A percentile compares a stretch with the other conserved stretches of the same genome.
Conservation (phyloP, 371 early-diverging fungal species). For the Choanephora cucurbitarum region DNA sequence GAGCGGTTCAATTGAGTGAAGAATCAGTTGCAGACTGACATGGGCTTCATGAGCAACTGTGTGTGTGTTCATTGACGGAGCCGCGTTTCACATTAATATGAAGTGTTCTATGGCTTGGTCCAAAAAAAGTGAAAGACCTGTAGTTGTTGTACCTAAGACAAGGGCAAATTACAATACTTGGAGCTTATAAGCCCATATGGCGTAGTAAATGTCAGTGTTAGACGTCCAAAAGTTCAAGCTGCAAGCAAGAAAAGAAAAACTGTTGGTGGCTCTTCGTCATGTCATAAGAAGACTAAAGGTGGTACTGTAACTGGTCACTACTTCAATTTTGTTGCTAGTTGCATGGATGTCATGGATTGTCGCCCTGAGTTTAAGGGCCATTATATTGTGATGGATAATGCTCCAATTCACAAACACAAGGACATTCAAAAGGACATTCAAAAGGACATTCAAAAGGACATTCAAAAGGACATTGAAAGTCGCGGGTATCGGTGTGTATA, state of each 20-base stretch:
- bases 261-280: background rate
- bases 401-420: slow-evolving; percentile 12
- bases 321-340: slow-evolving; percentile 14
- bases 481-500: slow-evolving; percentile 24
- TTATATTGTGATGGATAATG: slow-evolving; percentile 23
- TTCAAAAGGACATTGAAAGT: slow-evolving; percentile 18
- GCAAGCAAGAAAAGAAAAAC: background rate
- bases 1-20: background rate
- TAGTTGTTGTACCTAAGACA: slow-evolving; percentile 3
- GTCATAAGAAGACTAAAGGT: slow-evolving; percentile 8
- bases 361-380: slow-evolving; percentile 17
- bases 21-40: background rate
- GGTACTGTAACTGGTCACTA: slow-evolving; percentile 24
- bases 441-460: too few species aligned
- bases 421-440: slow-evolving; percentile 19
- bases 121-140: background rate
- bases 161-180: slow-evolving; percentile 4
- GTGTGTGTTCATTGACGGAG: slow-evolving; percentile 15
- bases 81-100: slow-evolving; percentile 8
- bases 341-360: slow-evolving; percentile 16
- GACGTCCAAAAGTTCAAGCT: background rate
- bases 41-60: slow-evolving; percentile 5
- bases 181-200: slow-evolving; percentile 2
- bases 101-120: slow-evolving; percentile 7
- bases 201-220: background rate